Evolutionary conservation across 116 monocot genomes (phyloP).

Genomic region (Iris pallida): DNA sequence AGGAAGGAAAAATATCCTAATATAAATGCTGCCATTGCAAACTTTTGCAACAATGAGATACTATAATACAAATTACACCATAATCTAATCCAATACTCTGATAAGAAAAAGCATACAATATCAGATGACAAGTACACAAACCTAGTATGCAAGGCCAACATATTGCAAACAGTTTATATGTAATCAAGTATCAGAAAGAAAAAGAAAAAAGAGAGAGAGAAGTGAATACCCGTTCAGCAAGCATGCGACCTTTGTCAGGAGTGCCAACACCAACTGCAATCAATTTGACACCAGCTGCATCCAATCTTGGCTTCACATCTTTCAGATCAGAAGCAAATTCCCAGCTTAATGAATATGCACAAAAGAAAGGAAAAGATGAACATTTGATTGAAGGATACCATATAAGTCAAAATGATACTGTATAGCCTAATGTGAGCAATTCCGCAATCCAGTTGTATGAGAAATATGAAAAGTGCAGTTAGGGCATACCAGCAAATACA

Average conservation of each 20-base stretch:
- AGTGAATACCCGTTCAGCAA: constrained; percentile 56
- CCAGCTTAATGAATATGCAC: constrained; percentile 44
- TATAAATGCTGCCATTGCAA: too few species aligned
- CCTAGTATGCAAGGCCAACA: neutral
- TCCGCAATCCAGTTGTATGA: neutral
- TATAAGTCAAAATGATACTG: neutral
- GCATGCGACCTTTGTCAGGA: constrained; percentile 72
- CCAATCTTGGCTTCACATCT: constrained; percentile 56
- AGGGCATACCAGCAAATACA: constrained; percentile 68
- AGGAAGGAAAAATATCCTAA: too few species aligned
- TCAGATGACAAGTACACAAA: neutral
- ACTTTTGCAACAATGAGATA: too few species aligned
- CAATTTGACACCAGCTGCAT: constrained; percentile 65
- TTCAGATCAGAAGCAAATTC: constrained; percentile 74
- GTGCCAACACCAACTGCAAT: constrained; percentile 79
- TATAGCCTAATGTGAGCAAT: constrained; percentile 3
- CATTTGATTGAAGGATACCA: neutral
- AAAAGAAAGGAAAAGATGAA: constrained; percentile 2
- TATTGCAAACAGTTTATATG: neutral
- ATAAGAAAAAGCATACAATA: neutral
- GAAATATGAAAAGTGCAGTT: neutral
- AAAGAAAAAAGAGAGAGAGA: neutral
- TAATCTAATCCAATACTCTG: too few species aligned
- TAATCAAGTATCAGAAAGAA: neutral
- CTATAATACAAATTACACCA: too few species aligned